Evolutionary conservation across 1,284 basidiomycete genomes (phyloP), one percentile per base, ranked within the genome.

Genomic region (Cystobasidium pallidum): DNA sequence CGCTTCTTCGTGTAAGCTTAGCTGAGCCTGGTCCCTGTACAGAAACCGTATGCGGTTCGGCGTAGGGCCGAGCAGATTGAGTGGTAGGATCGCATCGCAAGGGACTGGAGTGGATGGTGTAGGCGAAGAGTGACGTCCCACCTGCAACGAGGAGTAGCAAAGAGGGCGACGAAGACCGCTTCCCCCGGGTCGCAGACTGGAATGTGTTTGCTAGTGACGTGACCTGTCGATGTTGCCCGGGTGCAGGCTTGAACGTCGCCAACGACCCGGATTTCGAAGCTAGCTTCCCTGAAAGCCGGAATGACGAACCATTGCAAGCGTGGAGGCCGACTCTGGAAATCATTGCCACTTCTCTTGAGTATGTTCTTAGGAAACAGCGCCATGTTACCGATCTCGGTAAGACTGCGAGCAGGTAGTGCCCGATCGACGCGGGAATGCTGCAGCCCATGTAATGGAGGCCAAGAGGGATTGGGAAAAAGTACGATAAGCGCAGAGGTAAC

Each of bases 1-100:
- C 59, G 24, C 47, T 71, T 10, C 47, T 47, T 54, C 59, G 54
- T 19, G 59, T 49, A 21, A 71, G 47, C 30, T 39, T 36, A 19
- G 47, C 28, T 28, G 68, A 71, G 30, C 68, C 68, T 19, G 68
- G 68, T 54, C 68, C 68, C 64, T 71, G 68, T 30, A 63, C 49
- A 15, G 59, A 34, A 19, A 52, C 45, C 26, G 54, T 57, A 45
- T 71, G 61, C 6, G 61, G 61, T 34, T 71, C 68, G 15, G 58
- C 68, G 61, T 71, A 71, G 11, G 68, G 68, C 17, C 68, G 28
- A 1, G 68, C 68, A n/a, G 68, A 43, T 59, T 61, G 61, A 32
- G 30, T 71, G 11, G 68, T 30, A 21, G 59, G 58, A 36, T 71
- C 68, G 59, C 68, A 71, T 62, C 49, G 59, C 7, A 71, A 57